Evolutionary conservation across 2,329 filamentous ascomycete species (phyloP), one percentile per base, ranked within the genome.

Genomic region (Trichocomaceae sp.): DNA sequence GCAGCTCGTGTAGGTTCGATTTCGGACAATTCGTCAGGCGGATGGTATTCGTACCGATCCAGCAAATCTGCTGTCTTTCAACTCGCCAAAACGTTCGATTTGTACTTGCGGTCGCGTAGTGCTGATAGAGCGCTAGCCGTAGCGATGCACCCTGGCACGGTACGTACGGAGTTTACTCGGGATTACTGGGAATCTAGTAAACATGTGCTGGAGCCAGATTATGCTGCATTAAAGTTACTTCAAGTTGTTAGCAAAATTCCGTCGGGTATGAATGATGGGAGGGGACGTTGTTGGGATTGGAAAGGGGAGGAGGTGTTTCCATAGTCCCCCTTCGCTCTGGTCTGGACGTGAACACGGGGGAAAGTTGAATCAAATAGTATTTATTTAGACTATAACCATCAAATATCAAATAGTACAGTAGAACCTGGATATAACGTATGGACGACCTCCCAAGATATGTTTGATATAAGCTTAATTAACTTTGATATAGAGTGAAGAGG

Each of bases 31-130:
- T 66, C 72, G 2, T 75, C 84, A 0, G 89, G 88, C 2, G 89
- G 89, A 0, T 93, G 88, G 89, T 95, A 90, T 69, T 83, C 79
- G 54, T 93, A 93, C 69, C 83, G 89, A 13, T 82, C 85, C 7
- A 85, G 82, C 52, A 95, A 93, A 70, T 82, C 87, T 0, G 87
- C 79, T 2, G 83, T 92, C 3, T 89, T 85, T 60, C 85, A 85
- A 64, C 56, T 90, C 12, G 82, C 82, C 7, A 87, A 84, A 71
- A 86, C 81, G 6, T 83, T 90, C 58, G 88, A 93, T 66, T 77
- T 86, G 26, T 80, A 84, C 64, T 71, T 93, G 31, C 70, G 70
- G 35, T 74, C 78, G 3, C 76, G 78, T 42, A 78, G 79, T 56
- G 83, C 78, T 0, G 79, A 80, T 0, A 83, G 81, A 50, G 87